Percentiles rank a stretch among this genome's conserved stretches.
Conservation (phyloP, 2,329 filamentous ascomycete species). For the Fusarium sarcochroum region DNA sequence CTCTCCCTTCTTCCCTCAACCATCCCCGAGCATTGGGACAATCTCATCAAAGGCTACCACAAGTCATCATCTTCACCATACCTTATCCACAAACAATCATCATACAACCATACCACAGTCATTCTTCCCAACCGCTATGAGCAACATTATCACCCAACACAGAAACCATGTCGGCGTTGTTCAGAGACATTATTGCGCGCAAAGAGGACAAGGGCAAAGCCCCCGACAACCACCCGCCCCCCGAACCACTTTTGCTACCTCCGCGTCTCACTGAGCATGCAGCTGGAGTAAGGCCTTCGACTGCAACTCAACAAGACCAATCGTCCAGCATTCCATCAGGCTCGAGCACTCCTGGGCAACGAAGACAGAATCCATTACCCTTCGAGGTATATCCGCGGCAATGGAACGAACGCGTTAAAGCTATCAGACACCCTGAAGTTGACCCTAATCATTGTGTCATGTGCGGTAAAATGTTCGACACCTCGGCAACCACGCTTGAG, state of each 20-base stretch:
- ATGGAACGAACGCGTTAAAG: not conserved
- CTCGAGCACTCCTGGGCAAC: not conserved
- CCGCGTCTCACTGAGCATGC: too few species aligned
- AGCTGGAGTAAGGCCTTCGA: not conserved
- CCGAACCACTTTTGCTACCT: too few species aligned
- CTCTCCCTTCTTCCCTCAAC: not conserved
- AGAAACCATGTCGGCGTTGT: not conserved
- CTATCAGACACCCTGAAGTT: not conserved
- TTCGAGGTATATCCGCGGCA: not conserved
- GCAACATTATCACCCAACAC: conserved; percentile 2
- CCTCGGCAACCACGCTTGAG: not conserved
- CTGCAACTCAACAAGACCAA: not conserved
- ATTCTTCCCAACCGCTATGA: not conserved
- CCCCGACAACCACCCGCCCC: too few species aligned
- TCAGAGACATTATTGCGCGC: too few species aligned
- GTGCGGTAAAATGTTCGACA: conserved; percentile 2
- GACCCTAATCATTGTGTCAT: conserved; percentile 4
- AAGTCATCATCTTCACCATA: not conserved
- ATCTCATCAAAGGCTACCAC: not conserved
- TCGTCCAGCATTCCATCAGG: not conserved
- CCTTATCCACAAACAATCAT: not conserved
- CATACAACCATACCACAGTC: not conserved
- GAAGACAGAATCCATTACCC: not conserved
- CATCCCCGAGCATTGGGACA: not conserved
- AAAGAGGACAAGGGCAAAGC: too few species aligned